phyloP scores from a whole-genome alignment of 495 filamentous ascomycete genomes.

The Talaromyces liani region DNA sequence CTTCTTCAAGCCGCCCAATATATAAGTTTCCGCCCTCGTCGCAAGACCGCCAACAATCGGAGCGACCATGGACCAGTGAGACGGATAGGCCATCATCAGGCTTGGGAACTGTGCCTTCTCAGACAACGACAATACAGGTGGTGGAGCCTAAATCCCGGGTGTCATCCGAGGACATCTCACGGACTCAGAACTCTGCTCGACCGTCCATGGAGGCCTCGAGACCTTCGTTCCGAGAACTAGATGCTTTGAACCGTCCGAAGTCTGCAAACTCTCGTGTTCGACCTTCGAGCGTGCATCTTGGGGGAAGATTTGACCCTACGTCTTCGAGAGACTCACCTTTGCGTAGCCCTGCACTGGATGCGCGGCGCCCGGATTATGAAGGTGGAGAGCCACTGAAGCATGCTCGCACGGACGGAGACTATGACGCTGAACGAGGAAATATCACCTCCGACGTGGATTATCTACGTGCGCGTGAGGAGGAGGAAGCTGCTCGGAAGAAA shows the following conservation, averaged over 20 bases:
- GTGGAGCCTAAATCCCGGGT: conserved; percentile 44
- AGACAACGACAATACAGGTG: conserved; percentile 21
- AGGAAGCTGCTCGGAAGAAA: conserved; percentile 56
- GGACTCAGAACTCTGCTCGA: conserved; percentile 61
- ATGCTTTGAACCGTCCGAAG: conserved; percentile 50
- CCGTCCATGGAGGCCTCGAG: conserved; percentile 73
- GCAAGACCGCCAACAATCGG: conserved; percentile 47
- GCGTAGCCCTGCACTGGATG: conserved; percentile 30
- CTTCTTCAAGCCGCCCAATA: conserved; percentile 40
- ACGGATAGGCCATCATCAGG: conserved; percentile 16
- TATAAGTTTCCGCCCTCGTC: conserved; percentile 55
- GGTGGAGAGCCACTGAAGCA: conserved; percentile 28
- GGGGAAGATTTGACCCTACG: conserved; percentile 62
- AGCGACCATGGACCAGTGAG: conserved; percentile 37
- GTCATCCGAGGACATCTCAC: conserved; percentile 36
- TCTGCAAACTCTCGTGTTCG: conserved; percentile 57
- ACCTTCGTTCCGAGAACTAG: conserved; percentile 53
- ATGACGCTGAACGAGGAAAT: conserved; percentile 35
- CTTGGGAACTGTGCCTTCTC: conserved; percentile 24
- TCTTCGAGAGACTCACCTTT: conserved; percentile 55
- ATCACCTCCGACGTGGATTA: conserved; percentile 88
- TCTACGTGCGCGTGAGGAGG: conserved; percentile 69
- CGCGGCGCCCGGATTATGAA: conserved; percentile 29
- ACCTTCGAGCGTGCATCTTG: conserved; percentile 70
- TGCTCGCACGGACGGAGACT: conserved; percentile 32